phyloP scores from a whole-genome alignment of 352 stramenopile genomes.

The Phytophthora citricola region DNA sequence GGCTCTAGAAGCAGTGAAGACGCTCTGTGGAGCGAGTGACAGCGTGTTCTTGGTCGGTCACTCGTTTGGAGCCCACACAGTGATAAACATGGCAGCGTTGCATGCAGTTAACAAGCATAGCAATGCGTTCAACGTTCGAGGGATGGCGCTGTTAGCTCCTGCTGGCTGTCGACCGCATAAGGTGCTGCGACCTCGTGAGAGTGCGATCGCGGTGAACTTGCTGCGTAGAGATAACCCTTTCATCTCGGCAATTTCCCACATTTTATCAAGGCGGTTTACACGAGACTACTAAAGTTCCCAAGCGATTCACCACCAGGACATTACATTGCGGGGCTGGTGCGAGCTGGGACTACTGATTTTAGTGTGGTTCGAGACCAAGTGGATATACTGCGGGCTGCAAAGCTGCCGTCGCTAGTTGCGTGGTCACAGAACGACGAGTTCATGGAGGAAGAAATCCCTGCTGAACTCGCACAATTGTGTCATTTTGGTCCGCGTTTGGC shows the following conservation, averaged over 20 bases:
- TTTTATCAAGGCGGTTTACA: slow-evolving; percentile 50
- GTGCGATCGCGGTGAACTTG: slow-evolving; percentile 37
- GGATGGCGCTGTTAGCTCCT: slow-evolving; percentile 49
- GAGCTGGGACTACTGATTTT: slow-evolving; percentile 57
- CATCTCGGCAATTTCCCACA: slow-evolving; percentile 12
- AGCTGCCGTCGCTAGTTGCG: slow-evolving; percentile 46
- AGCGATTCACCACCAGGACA: slow-evolving; percentile 32
- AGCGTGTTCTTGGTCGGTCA: slow-evolving; percentile 57
- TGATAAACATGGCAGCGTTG: slow-evolving; percentile 56
- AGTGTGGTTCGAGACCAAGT: slow-evolving; percentile 41
- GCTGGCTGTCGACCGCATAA: slow-evolving; percentile 54
- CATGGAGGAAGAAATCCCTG: slow-evolving; percentile 51
- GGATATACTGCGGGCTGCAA: slow-evolving; percentile 6
- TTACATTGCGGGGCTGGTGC: slow-evolving; percentile 49
- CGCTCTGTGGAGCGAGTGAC: slow-evolving; percentile 34
- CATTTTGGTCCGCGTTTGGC: slow-evolving; percentile 43
- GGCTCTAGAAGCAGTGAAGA: slow-evolving; percentile 36
- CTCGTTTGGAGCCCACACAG: slow-evolving; percentile 60
- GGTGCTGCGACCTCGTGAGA: slow-evolving; percentile 43
- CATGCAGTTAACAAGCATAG: slow-evolving; percentile 16
- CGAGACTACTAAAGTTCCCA: slow-evolving; percentile 42
- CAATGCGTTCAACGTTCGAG: slow-evolving; percentile 21
- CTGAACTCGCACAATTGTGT: slow-evolving; percentile 41
- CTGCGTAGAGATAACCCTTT: slow-evolving; percentile 31
- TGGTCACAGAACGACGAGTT: slow-evolving; percentile 59